A percentile compares a stretch with the other conserved stretches of the same genome.
phyloP scores from a whole-genome alignment of 2,329 filamentous ascomycete genomes.

The Capronia epimyces region DNA sequence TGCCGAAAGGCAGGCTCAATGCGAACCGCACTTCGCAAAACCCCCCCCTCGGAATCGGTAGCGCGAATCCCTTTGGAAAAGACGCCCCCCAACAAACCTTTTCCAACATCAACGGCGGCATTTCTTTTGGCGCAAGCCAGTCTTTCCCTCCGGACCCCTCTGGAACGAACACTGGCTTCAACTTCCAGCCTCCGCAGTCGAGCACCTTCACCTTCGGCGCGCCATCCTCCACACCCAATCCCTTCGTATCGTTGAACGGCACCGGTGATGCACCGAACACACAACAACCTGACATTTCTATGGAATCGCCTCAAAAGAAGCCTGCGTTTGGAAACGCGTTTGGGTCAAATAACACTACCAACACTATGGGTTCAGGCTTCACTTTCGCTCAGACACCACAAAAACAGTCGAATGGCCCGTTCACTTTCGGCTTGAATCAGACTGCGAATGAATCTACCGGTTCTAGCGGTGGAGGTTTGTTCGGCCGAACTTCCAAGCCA shows the following conservation, averaged over 20 bases:
- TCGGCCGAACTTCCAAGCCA: slow-evolving; percentile 11
- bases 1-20: slow-evolving; percentile 19
- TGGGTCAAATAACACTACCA: slow-evolving; percentile 11
- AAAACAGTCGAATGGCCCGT: slow-evolving; percentile 10
- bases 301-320: slow-evolving; percentile 27
- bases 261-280: slow-evolving; percentile 5
- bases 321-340: slow-evolving; percentile 15
- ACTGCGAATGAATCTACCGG: neutral
- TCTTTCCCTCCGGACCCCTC: slow-evolving; percentile 14
- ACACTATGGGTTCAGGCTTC: slow-evolving; percentile 12
- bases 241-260: slow-evolving; percentile 26
- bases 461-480: slow-evolving; percentile 13
- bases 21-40: slow-evolving; percentile 16
- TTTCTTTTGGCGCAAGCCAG: slow-evolving; percentile 17
- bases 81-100: slow-evolving; percentile 15
- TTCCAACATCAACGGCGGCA: slow-evolving; percentile 12
- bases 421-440: slow-evolving; percentile 13
- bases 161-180: slow-evolving; percentile 17
- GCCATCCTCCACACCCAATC: slow-evolving; percentile 19
- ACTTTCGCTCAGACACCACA: slow-evolving; percentile 22
- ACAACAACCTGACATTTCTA: slow-evolving; percentile 20
- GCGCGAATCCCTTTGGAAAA: slow-evolving; percentile 14
- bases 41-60: slow-evolving; percentile 5
- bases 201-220: slow-evolving; percentile 24
- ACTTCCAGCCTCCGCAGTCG: slow-evolving; percentile 24